Conservation (phyloP, 1,139 yeast genomes). For the Saccharomyces hybrid region DNA sequence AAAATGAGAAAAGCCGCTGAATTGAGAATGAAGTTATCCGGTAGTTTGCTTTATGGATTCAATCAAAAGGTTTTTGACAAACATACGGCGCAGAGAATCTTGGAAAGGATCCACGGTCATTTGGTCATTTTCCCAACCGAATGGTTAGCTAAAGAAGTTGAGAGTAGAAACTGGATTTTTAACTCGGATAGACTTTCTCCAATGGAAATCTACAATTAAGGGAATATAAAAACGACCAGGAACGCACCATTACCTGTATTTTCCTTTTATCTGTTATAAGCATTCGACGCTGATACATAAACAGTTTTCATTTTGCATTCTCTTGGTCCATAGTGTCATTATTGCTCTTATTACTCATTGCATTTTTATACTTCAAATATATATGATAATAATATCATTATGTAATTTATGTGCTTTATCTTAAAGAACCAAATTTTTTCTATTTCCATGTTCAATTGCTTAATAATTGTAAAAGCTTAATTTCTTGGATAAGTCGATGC, state of each 20-base stretch:
- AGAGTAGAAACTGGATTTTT: conserved; percentile 90
- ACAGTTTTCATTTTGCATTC: neutral
- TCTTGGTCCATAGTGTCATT: neutral
- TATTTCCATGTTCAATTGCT: neutral
- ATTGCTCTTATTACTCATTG: neutral
- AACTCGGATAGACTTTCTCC: conserved; percentile 93
- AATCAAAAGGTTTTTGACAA: conserved; percentile 57
- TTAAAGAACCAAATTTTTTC: neutral
- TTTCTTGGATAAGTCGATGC: conserved; percentile 42
- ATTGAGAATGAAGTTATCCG: conserved; percentile 26
- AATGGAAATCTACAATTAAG: conserved; percentile 78
- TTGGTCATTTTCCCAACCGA: conserved; percentile 84
- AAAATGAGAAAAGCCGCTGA: conserved; percentile 14
- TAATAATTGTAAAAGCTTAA: conserved; percentile 21
- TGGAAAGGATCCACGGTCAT: conserved; percentile 78
- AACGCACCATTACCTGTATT: neutral
- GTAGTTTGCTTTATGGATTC: conserved; percentile 27
- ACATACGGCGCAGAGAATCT: conserved; percentile 65
- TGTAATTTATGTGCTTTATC: neutral
- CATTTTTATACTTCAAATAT: neutral
- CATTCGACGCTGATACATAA: neutral
- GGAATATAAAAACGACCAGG: neutral
- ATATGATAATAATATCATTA: conserved; percentile 1
- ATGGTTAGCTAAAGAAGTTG: conserved; percentile 83
- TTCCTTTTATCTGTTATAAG: neutral